Evolutionary conservation across 2,329 filamentous ascomycete species (phyloP).

Genomic region (Alternaria sp.): DNA sequence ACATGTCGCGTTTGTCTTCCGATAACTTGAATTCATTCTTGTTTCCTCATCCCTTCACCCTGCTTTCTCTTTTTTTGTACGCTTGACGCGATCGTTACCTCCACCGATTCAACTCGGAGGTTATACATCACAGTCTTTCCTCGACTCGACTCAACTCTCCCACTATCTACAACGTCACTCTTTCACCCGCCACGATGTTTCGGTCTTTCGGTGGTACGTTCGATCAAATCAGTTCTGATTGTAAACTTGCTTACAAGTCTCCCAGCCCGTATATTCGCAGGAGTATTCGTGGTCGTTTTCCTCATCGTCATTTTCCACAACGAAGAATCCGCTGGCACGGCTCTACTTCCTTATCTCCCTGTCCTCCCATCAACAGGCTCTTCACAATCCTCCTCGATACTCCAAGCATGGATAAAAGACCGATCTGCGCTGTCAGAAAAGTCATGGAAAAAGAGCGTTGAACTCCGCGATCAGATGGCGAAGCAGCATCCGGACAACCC

Average conservation of each 20-base stretch:
- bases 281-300: constrained; percentile 35
- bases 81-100: constrained; percentile 9
- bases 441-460: constrained; percentile 42
- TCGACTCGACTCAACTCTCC: constrained; percentile 10
- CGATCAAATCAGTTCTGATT: not conserved
- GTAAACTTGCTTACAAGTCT: constrained; percentile 10
- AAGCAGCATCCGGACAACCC: constrained; percentile 38
- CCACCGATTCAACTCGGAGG: constrained; percentile 26
- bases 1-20: constrained; percentile 2
- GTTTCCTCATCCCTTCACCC: not conserved
- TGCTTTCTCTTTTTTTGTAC: constrained; percentile 3
- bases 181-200: constrained; percentile 22
- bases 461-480: constrained; percentile 40
- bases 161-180: constrained; percentile 3
- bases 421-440: constrained; percentile 43
- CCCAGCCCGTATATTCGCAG: constrained; percentile 32
- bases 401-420: constrained; percentile 38
- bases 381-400: constrained; percentile 26
- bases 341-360: constrained; percentile 37
- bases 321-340: constrained; percentile 29
- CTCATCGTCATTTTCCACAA: constrained; percentile 39
- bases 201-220: constrained; percentile 35
- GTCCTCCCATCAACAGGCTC: constrained; percentile 23
- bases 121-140: constrained; percentile 1
- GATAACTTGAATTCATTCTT: not conserved